Evolutionary conservation across 2,329 filamentous ascomycete genomes (phyloP), one percentile per base, ranked within the genome.

Genomic region (Xylariaceae sp.): DNA sequence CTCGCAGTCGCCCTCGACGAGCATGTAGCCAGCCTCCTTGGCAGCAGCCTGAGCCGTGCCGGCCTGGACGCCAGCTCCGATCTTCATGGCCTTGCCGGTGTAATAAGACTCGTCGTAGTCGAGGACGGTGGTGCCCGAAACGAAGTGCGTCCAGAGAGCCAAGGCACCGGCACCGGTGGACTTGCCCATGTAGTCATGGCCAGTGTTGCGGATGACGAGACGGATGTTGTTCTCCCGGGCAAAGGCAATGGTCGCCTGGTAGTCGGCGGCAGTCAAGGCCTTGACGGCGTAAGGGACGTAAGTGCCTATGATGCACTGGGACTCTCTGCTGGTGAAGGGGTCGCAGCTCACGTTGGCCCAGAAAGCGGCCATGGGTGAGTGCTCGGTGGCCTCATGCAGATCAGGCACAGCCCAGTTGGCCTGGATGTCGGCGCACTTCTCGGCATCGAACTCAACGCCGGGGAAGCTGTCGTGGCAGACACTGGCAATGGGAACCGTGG

Each of bases 91-190:
- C 1, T 53, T 50, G 1, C 78, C 77, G 0, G 54, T 67, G 61
- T 79, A 81, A 26, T 64, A n/a, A 9, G 46, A 11, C 34, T 19
- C 29, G 30, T 19, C 30, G 27, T 48, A 48, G 9, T 56, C 1
- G 58, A 6, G 31, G 5, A 62, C 26, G 1, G 67, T 49, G 29
- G 73, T 74, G 6, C 68, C 62, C 46, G 77, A 77, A 3, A 80
- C 57, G 55, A 74, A 63, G 47, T 77, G 73, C 3, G 70, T 77
- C 76, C 77, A 80, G 8, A 80, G 57, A 0, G 68, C 68, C 1
- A 80, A 58, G 1, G 74, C 71, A 8, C 79, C 77, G 0, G 73
- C 70, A 12, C 79, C 80, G 0, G 77, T 78, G 0, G 74, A 79
- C 51, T 75, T 77, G 32, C 79, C 80, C 9, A 74, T 65, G 54